Evolutionary conservation across 805 yeast species (phyloP).

Genomic region (Suhomyces sp.): DNA sequence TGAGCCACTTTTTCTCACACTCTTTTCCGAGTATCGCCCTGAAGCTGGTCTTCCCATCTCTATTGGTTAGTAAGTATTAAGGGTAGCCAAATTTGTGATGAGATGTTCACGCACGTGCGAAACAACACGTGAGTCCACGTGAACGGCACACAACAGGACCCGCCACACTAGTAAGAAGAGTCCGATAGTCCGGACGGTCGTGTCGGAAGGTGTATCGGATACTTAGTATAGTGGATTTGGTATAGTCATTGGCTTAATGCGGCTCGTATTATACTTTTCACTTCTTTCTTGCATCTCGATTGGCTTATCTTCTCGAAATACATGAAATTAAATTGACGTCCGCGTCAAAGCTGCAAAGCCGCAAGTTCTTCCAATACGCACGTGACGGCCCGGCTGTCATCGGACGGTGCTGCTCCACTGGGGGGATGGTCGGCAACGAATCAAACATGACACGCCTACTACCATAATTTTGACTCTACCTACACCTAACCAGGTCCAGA

Average conservation of each 20-base stretch:
- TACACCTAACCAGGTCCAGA: background rate
- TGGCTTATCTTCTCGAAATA: background rate
- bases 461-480: background rate
- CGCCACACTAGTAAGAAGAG: background rate
- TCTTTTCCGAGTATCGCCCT: background rate
- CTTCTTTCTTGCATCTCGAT: background rate
- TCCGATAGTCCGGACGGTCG: background rate
- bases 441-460: background rate
- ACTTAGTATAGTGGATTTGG: background rate
- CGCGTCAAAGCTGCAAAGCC: background rate
- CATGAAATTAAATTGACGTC: background rate
- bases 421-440: background rate
- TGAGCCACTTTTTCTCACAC: background rate
- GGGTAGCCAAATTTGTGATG: background rate
- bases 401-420: background rate
- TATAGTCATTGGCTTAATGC: background rate
- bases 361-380: background rate
- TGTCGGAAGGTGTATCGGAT: background rate
- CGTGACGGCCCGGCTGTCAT: background rate
- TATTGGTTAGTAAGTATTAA: background rate
- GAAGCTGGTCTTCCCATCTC: background rate
- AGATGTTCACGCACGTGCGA: background rate
- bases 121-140: background rate
- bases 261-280: background rate
- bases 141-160: background rate